Percentiles rank a stretch among this genome's conserved stretches.
These are phyloP conservation scores for Fusarium burgessii DNA, from an alignment of 2,329 filamentous ascomycete species.

Conservation along the genomic window DNA sequence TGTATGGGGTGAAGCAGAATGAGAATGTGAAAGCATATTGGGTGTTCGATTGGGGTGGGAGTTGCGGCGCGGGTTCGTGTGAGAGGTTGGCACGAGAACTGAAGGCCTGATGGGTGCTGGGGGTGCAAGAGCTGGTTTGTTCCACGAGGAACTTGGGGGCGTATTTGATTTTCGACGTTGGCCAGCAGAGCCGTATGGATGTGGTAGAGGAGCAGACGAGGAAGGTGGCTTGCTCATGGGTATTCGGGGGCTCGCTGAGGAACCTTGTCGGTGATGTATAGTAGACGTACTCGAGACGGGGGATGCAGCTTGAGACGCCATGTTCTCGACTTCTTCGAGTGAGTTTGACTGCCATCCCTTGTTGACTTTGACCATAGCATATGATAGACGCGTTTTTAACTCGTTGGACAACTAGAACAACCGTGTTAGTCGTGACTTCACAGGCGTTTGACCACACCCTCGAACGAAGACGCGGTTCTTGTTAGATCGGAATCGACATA, in stretches of 20 bases:
- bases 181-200: conserved; percentile 37
- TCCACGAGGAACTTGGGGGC: conserved; percentile 53
- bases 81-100: conserved; percentile 50
- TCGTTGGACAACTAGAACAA: conserved; percentile 75
- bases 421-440: conserved; percentile 31
- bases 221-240: conserved; percentile 44
- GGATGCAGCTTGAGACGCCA: conserved; percentile 76
- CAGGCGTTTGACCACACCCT: not conserved
- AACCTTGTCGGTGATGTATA: conserved; percentile 62
- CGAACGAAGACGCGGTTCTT: not conserved
- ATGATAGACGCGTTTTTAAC: conserved; percentile 85
- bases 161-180: conserved; percentile 51
- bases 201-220: conserved; percentile 50
- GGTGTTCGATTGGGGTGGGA: conserved; percentile 64
- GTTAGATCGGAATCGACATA: conserved; percentile 56
- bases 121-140: conserved; percentile 60
- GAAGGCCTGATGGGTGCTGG: conserved; percentile 68
- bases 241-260: conserved; percentile 67
- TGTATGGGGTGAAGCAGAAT: conserved; percentile 61
- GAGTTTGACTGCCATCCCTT: conserved; percentile 87
- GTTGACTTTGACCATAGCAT: conserved; percentile 94
- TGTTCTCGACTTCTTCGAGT: conserved; percentile 80
- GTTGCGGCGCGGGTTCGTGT: conserved; percentile 60
- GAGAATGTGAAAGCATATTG: conserved; percentile 62
- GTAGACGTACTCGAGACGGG: conserved; percentile 70